Evolutionary conservation across 352 stramenopile genomes (phyloP).

Genomic region (Pythium graminicola): DNA sequence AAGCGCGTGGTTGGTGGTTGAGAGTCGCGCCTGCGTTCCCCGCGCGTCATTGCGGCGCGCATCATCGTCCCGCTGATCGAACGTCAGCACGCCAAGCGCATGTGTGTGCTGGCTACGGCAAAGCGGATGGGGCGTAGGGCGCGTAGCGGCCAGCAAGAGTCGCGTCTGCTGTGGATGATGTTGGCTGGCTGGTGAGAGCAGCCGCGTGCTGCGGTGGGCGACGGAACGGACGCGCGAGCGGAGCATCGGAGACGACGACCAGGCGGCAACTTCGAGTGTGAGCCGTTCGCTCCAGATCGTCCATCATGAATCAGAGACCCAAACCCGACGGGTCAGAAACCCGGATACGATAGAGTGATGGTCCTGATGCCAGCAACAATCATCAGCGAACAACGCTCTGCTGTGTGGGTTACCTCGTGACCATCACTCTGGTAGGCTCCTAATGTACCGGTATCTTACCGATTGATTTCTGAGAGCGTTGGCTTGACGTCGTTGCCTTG

Average conservation of each 20-base stretch:
- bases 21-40: slow-evolving; percentile 13
- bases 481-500: slow-evolving; percentile 13
- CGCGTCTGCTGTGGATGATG: background rate
- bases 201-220: slow-evolving; percentile 14
- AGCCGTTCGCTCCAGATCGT: slow-evolving; percentile 17
- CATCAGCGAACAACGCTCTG: slow-evolving; percentile 4
- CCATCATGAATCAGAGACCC: slow-evolving; percentile 12
- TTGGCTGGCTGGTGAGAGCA: background rate
- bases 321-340: background rate
- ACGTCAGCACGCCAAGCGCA: slow-evolving; percentile 9
- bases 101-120: slow-evolving; percentile 5
- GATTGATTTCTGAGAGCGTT: background rate
- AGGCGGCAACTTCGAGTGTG: slow-evolving; percentile 10
- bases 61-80: slow-evolving; percentile 5
- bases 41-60: slow-evolving; percentile 14
- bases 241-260: slow-evolving; percentile 15
- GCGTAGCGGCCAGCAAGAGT: slow-evolving; percentile 5
- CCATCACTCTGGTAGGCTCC: background rate
- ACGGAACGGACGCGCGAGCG: slow-evolving; percentile 22
- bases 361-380: slow-evolving; percentile 12
- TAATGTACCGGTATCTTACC: no score
- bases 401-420: slow-evolving; percentile 1
- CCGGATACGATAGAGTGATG: slow-evolving; percentile 15
- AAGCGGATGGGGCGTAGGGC: background rate
- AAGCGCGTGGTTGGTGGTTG: slow-evolving; percentile 7